These are phyloP conservation scores for Sordariomycetes sp. DNA, from an alignment of 2,329 filamentous ascomycete species.

Conservation along the genomic window DNA sequence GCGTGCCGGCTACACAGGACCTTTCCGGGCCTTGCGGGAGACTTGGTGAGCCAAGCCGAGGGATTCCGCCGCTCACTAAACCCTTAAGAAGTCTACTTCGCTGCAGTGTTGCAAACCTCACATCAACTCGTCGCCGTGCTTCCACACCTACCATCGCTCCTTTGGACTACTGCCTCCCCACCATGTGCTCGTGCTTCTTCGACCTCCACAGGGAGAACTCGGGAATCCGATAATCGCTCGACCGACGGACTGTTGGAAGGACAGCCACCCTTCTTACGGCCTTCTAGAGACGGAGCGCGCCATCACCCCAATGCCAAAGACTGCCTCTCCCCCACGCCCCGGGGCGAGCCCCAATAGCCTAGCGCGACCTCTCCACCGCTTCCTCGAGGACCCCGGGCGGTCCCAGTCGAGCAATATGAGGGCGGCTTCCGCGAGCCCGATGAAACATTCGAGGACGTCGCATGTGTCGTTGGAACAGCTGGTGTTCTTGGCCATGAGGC, in stretches of 20 bases:
- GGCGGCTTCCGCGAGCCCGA: neutral
- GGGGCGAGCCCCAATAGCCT: neutral
- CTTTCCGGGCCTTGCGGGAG: neutral
- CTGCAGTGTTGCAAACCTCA: neutral
- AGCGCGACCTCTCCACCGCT: neutral
- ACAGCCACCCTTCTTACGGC: neutral
- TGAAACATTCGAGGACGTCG: constrained; percentile 24
- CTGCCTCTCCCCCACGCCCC: neutral
- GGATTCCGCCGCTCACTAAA: neutral
- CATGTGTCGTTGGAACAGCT: constrained; percentile 36
- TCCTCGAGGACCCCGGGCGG: neutral
- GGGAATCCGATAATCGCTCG: neutral
- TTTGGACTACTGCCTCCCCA: neutral
- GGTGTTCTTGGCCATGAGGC: constrained; percentile 58
- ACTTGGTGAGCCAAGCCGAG: neutral
- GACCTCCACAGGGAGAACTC: neutral
- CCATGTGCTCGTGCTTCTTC: neutral
- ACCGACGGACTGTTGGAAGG: neutral
- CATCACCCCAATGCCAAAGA: neutral
- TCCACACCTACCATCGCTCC: neutral
- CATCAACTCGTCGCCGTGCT: neutral
- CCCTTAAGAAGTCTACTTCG: neutral
- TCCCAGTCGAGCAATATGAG: neutral
- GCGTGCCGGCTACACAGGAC: neutral
- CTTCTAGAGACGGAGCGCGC: neutral